These are phyloP conservation scores for Zygotorulaspora sp. DNA, from an alignment of 805 yeast species.

Conservation along the genomic window DNA sequence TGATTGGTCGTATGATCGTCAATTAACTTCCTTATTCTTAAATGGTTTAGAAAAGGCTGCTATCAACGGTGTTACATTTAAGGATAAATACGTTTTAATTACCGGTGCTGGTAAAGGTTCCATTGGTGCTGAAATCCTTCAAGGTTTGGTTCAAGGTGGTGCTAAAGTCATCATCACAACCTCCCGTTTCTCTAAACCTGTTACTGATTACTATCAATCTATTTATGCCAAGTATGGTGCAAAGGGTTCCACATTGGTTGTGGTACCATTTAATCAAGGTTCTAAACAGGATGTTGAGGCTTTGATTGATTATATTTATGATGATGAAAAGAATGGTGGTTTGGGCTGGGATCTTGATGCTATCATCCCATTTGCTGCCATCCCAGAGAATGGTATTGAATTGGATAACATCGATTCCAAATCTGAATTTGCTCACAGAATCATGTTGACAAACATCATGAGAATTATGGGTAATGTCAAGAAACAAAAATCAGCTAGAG, in stretches of 20 bases:
- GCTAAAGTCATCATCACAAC: constrained; percentile 96
- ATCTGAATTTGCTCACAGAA: constrained; percentile 97
- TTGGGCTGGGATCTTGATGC: constrained; percentile 97
- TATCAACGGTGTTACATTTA: constrained; percentile 85
- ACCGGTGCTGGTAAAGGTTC: constrained; percentile 99
- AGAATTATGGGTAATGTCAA: constrained; percentile 90
- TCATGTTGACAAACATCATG: constrained; percentile 93
- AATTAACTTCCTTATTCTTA: constrained; percentile 70
- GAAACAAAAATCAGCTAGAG: constrained; percentile 68
- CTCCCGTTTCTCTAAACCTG: constrained; percentile 87
- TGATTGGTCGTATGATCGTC: constrained; percentile 79
- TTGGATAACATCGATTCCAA: constrained; percentile 87
- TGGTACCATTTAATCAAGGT: constrained; percentile 98
- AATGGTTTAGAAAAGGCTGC: constrained; percentile 94
- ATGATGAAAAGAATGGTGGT: constrained; percentile 78
- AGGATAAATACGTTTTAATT: constrained; percentile 80
- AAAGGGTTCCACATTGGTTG: constrained; percentile 83
- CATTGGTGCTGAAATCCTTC: constrained; percentile 94
- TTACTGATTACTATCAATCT: constrained; percentile 92
- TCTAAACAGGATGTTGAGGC: constrained; percentile 90
- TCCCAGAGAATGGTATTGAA: constrained; percentile 98
- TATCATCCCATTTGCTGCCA: constrained; percentile 96
- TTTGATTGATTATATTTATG: constrained; percentile 79
- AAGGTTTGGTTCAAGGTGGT: constrained; percentile 95
- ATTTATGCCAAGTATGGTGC: constrained; percentile 93